phyloP scores from a whole-genome alignment of 352 stramenopile species.

The Globisporangium nagaii region DNA sequence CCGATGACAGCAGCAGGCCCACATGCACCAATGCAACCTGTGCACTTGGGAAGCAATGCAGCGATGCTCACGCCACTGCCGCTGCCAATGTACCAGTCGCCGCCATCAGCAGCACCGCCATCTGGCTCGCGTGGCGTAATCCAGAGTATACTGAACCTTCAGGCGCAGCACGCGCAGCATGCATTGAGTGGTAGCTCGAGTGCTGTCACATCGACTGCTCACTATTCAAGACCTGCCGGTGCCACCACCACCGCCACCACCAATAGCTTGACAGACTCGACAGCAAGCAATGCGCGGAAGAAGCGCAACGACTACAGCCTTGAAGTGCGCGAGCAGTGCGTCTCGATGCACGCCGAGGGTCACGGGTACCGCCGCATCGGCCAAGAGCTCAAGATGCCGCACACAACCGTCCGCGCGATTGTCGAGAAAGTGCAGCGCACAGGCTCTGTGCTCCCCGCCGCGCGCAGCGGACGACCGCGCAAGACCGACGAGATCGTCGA shows the following conservation, averaged over 20 bases:
- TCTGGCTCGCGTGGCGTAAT: background rate
- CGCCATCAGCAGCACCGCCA: background rate
- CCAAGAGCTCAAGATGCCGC: constrained; percentile 53
- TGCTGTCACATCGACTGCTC: background rate
- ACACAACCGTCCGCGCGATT: constrained; percentile 69
- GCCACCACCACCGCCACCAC: background rate
- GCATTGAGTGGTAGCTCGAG: background rate
- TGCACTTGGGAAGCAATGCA: background rate
- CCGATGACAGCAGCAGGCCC: background rate
- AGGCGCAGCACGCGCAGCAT: background rate
- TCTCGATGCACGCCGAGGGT: constrained; percentile 42
- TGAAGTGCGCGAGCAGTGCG: constrained; percentile 47
- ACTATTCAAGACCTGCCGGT: background rate
- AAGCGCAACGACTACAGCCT: constrained; percentile 60
- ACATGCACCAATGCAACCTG: background rate
- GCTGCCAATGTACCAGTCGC: background rate
- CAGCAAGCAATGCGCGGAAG: constrained; percentile 9
- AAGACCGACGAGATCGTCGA: constrained; percentile 66
- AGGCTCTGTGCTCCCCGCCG: constrained; percentile 35
- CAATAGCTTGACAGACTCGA: background rate
- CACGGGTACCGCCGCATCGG: constrained; percentile 58
- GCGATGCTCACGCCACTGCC: background rate
- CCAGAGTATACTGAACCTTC: constrained; percentile 7
- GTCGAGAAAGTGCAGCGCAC: constrained; percentile 58
- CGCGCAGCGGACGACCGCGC: constrained; percentile 48